A percentile compares a stretch with the other conserved stretches of the same genome.
Evolutionary conservation across 1,139 yeast species (phyloP).

Genomic region (Barnettozyma hawaiiensis): DNA sequence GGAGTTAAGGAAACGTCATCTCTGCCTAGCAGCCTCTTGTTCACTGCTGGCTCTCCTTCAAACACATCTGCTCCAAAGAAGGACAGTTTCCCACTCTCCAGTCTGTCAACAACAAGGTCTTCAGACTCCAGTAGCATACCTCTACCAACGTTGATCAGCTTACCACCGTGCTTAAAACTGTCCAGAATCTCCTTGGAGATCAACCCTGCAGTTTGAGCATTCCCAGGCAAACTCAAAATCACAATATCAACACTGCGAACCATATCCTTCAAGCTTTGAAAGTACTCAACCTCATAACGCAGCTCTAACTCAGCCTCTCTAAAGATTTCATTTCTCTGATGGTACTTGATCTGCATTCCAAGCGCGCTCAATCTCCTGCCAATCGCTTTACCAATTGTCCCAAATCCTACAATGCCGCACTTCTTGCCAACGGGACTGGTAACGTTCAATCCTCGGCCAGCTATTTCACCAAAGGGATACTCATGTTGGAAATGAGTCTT

Average conservation of each 20-base stretch:
- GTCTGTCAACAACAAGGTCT: constrained; percentile 48
- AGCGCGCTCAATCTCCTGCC: constrained; percentile 51
- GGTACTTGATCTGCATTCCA: constrained; percentile 68
- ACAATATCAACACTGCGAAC: constrained; percentile 43
- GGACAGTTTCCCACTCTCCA: constrained; percentile 55
- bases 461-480: constrained; percentile 39
- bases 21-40: constrained; percentile 44
- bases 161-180: constrained; percentile 38
- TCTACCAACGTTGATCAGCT: constrained; percentile 74
- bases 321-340: constrained; percentile 46
- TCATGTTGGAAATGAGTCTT: constrained; percentile 24
- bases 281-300: constrained; percentile 34
- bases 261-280: constrained; percentile 33
- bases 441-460: constrained; percentile 30
- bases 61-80: constrained; percentile 82
- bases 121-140: constrained; percentile 65
- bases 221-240: constrained; percentile 65
- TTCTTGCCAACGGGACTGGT: constrained; percentile 48
- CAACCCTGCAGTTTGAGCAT: constrained; percentile 51
- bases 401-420: constrained; percentile 71
- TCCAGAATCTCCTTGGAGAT: constrained; percentile 46
- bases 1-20: constrained; percentile 67
- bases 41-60: constrained; percentile 65
- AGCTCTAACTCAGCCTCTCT: constrained; percentile 26
- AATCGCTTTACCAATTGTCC: constrained; percentile 64